Percentiles rank a stretch among this genome's conserved stretches.
phyloP scores from a whole-genome alignment of 768 basidiomycete genomes.

The Lactarius vividus region DNA sequence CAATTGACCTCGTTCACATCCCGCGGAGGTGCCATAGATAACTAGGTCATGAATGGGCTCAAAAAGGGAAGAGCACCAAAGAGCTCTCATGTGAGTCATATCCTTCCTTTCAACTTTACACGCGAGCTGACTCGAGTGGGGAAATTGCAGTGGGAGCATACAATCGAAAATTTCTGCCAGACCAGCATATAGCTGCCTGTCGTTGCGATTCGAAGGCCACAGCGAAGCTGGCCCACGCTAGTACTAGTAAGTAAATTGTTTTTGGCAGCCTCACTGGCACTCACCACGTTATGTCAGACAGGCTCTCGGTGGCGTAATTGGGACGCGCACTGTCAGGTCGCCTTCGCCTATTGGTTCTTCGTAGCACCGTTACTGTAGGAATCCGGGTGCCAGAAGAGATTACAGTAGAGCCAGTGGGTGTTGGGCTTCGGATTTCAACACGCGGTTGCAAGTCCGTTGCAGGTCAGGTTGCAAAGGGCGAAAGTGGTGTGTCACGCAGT shows the following conservation, averaged over 20 bases:
- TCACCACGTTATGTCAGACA: conserved; percentile 5
- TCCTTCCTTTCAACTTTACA: neutral
- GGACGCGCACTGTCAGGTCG: neutral
- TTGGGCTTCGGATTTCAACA: neutral
- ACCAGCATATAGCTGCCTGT: neutral
- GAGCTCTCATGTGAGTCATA: neutral
- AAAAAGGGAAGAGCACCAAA: neutral
- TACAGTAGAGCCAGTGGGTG: too few relatives aligned
- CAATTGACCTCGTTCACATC: neutral
- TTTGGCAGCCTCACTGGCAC: neutral
- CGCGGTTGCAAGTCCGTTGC: neutral
- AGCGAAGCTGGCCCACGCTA: neutral
- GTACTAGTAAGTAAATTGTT: neutral
- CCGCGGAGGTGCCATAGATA: conserved; percentile 3
- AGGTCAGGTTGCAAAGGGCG: neutral
- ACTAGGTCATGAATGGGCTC: neutral
- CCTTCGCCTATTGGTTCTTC: neutral
- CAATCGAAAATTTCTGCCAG: neutral
- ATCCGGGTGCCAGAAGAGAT: too few relatives aligned
- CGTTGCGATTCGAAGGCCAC: neutral
- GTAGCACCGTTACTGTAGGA: neutral
- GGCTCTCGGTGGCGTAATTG: neutral
- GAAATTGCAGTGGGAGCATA: neutral
- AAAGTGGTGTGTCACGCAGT: neutral
- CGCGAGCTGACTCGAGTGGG: conserved; percentile 21